Conservation (phyloP, 2,329 filamentous ascomycete species). For the Colletotrichum paranaense region DNA sequence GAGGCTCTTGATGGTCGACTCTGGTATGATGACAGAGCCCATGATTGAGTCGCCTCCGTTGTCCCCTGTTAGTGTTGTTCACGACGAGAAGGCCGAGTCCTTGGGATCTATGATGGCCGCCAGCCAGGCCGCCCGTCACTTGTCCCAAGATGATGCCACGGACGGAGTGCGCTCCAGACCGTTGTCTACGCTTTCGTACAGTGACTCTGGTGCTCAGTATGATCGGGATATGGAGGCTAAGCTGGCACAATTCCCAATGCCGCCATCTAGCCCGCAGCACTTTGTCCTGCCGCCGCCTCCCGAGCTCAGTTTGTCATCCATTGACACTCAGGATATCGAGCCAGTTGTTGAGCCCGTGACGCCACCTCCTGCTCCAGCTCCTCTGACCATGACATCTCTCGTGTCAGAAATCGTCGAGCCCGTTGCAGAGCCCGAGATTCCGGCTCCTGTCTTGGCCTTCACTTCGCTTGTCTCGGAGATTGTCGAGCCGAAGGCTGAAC, state of each 20-base stretch:
- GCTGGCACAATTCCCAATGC: conserved; percentile 65
- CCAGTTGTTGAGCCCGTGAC: conserved; percentile 51
- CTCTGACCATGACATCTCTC: conserved; percentile 48
- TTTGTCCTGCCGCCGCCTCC: conserved; percentile 46
- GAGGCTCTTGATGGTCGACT: conserved; percentile 52
- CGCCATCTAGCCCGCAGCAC: conserved; percentile 55
- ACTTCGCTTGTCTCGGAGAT: conserved; percentile 56
- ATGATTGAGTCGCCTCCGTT: conserved; percentile 36
- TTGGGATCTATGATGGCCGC: conserved; percentile 53
- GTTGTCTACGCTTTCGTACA: conserved; percentile 61
- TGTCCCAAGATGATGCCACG: conserved; percentile 32
- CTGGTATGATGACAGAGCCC: conserved; percentile 57
- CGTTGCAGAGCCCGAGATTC: conserved; percentile 41
- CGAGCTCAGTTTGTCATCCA: conserved; percentile 55
- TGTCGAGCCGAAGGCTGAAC: conserved; percentile 48
- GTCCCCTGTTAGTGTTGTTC: conserved; percentile 42
- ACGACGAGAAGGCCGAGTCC: conserved; percentile 44
- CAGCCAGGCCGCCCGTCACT: conserved; percentile 36
- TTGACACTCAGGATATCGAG: conserved; percentile 58
- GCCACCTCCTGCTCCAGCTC: conserved; percentile 43
- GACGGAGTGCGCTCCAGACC: conserved; percentile 51
- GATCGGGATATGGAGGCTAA: conserved; percentile 63
- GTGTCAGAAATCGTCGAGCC: conserved; percentile 47
- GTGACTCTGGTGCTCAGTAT: conserved; percentile 64
- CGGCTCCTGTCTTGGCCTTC: conserved; percentile 45